Evolutionary conservation across 495 filamentous ascomycete species (phyloP), one percentile per base, ranked within the genome.

Genomic region (Penicillium desertorum): DNA sequence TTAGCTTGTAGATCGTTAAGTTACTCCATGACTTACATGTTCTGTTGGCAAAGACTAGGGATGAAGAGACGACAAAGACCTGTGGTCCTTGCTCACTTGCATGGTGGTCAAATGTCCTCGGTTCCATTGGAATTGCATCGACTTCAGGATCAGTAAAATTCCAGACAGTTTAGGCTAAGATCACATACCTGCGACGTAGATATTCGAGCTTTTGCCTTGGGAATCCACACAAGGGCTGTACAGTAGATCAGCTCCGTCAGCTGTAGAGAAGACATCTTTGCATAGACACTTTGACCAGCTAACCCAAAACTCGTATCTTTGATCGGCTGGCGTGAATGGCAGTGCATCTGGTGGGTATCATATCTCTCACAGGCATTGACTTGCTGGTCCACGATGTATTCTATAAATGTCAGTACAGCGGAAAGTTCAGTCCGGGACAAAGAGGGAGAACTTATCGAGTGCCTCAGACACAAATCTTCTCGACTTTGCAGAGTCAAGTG

Each of bases 171-270:
- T 16, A 47, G 22, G 23, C 45, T 47, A 47, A 47, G 43, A 47
- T 47, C 23, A 47, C 45, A 29, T 30, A 47, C 23, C 45, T 47
- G 50, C 71, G 55, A 39, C 66, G 44, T 45, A 20, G 43, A 47
- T 47, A 47, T 47, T 30, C 23, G 23, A 3, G 45, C 45, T 47
- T 47, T 47, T 5, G 22, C n/a, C 23, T 29, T 30, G 23, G 45
- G 4, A 29, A 47, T 47, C 5, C 45, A 30, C 45, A 30, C 12
- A 47, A 6, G 42, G 25, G 45, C 23, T 47, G 23, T 30, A 29
- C 45, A 29, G 45, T 47, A 47, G 45, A 47, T 47, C 23, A 47
- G 45, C 45, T 29, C 4, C 30, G 25, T 17, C 45, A 0, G 6
- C 45, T 29, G 42, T 3, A 20, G 45, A 2, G 2, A 25, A 47